A percentile compares a stretch with the other conserved stretches of the same genome.
Evolutionary conservation across 2,329 filamentous ascomycete genomes (phyloP).

Genomic region (Ophiostoma quercus): DNA sequence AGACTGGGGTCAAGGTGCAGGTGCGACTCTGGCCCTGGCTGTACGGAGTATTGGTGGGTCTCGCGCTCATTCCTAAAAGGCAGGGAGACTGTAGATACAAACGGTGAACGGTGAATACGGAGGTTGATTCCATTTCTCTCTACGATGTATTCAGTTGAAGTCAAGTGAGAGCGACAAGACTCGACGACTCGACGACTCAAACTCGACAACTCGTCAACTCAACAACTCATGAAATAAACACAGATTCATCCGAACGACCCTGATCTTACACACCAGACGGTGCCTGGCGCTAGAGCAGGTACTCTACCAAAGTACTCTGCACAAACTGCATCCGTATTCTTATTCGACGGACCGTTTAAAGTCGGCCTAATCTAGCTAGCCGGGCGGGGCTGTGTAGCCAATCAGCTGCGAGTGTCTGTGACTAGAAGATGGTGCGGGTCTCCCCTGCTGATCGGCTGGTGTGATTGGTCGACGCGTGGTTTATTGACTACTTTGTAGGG

Average conservation of each 20-base stretch:
- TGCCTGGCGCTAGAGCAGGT: constrained; percentile 16
- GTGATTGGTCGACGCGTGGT: background rate
- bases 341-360: constrained; percentile 13
- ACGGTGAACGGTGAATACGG: background rate
- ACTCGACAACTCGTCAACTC: too few relatives aligned
- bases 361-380: background rate
- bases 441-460: background rate
- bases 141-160: too few relatives aligned
- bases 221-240: too few relatives aligned
- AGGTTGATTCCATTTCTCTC: too few relatives aligned
- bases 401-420: background rate
- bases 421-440: background rate
- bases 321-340: background rate
- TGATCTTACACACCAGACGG: background rate
- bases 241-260: background rate
- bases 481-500: too few relatives aligned
- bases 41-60: constrained; percentile 9
- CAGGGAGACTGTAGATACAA: constrained; percentile 12
- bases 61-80: constrained; percentile 2
- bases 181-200: too few relatives aligned
- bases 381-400: background rate
- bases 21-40: constrained; percentile 13
- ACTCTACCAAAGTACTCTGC: background rate
- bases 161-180: too few relatives aligned
- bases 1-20: constrained; percentile 4